Evolutionary conservation across 2,329 filamentous ascomycete species (phyloP), one percentile per base, ranked within the genome.

Genomic region (Aspergillus sp.): DNA sequence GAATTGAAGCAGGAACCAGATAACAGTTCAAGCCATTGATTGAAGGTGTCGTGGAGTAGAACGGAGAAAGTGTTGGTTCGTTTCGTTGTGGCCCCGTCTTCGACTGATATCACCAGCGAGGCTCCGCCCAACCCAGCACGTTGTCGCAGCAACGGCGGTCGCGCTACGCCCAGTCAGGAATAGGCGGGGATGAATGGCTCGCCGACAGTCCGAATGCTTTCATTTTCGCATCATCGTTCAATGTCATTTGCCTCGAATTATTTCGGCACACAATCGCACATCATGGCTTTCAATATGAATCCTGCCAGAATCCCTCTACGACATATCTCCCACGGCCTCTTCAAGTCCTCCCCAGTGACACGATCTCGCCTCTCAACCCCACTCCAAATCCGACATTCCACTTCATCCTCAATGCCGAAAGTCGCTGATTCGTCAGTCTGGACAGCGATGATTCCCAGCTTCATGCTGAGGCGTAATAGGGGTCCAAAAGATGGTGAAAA

Each of bases 391-490:
- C 57, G 56, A 40, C 50, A 19, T 19, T 19, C 35, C 35, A 38
- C 51, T n/a, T 48, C 51, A 7, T 47, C 54, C 27, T 42, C 51
- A 8, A 38, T 74, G 7, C 77, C 75, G n/a, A 74, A 72, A 34
- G 67, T 84, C 42, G 67, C 71, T 26, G 74, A 82, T 52, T 50
- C 73, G 5, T 79, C 79, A 7, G 82, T 89, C 64, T 90, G 86
- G 86, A 78, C 75, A 54, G 78, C 77, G 7, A 68, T 90, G 48
- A 68, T 90, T 39, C 86, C 86, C 2, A 87, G 85, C 39, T 66
- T 68, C 33, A 46, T 67, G 61, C 70, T 61, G 53, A 73, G 54
- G 40, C 61, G 57, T 36, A 56, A 67, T 57, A 33, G 48, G 7
- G 42, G 58, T 58, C 48, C 59, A 54, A 11, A 57, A 49, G 36